Base-by-base conservation (phyloP, 306 rosid genomes). In the Abrus pulchellus region DNA sequence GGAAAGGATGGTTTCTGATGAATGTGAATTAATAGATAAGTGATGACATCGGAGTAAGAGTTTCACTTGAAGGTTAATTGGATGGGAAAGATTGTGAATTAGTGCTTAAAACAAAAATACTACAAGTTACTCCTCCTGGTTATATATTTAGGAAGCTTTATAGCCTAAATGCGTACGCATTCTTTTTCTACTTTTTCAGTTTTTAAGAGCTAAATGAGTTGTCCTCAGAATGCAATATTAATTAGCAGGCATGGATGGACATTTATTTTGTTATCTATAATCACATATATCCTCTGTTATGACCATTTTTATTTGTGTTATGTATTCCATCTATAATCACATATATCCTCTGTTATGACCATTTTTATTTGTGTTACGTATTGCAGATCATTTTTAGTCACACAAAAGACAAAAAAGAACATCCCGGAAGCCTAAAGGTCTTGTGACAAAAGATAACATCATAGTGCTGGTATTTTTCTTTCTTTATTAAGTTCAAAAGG, bases 391-490 rank as follows among this genome's bases (percentile, higher is more conserved):
- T 8, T 67, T 44, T 68, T 45, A 28, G 57, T 27, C 56, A 10
- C 74, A 10, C 20, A 28, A 29, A 28, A 47, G 56, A 68, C 57
- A 68, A 45, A 44, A 67, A 20, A 43, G 5, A 44, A 67, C 54
- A 4, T 27, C 38, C 13, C 9, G 14, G 56, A 68, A 68, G 55
- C 41, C 45, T 40, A 38, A 28, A 68, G 43, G 27, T 68, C 32
- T 40, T 64, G 6, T 68, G 5, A 27, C 73, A 28, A 28, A 47
- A 27, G 72, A 45, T 47, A 68, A 6, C 10, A 47, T 64, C 56
- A 67, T 11, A 68, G 72, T 7, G 10, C 54, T 13, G 68, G 68
- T 67, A 67, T 43, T 44, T 44, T 44, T 63, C 68, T 48, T 64
- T 61, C 49, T 64, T 64, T 40, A 63, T 66, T 14, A 49, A 6